phyloP scores from a whole-genome alignment of 805 yeast species.

The Yarrowia divulgata region DNA sequence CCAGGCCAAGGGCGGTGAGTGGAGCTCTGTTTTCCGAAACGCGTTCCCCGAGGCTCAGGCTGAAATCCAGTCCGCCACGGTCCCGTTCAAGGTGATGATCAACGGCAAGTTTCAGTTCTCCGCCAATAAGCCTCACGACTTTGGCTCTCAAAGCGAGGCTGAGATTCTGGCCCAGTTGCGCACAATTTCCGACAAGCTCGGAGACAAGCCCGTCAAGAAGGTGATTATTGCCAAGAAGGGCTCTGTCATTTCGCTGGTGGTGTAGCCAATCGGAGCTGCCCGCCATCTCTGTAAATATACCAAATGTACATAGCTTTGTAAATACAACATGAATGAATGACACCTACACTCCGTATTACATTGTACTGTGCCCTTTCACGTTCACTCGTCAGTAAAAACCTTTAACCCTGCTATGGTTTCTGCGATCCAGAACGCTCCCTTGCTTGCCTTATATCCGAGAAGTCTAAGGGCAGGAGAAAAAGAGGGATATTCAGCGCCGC shows the following conservation, averaged over 20 bases:
- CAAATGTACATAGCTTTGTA: not conserved
- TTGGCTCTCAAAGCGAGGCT: constrained; percentile 24
- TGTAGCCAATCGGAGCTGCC: not conserved
- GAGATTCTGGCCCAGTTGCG: constrained; percentile 23
- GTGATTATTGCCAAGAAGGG: constrained; percentile 34
- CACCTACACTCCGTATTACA: too few species aligned
- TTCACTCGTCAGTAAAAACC: not conserved
- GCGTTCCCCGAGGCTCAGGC: constrained; percentile 69
- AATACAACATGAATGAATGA: not conserved
- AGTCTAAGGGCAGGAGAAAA: not conserved
- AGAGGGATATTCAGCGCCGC: constrained; percentile 35
- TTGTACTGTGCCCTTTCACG: not conserved
- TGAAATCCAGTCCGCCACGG: constrained; percentile 51
- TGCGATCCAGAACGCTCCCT: constrained; percentile 5
- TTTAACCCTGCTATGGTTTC: not conserved
- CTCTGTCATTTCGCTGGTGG: constrained; percentile 22
- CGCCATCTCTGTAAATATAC: not conserved
- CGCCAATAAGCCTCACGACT: constrained; percentile 32
- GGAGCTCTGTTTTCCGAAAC: constrained; percentile 62
- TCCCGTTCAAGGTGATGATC: constrained; percentile 66
- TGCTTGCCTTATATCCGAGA: constrained; percentile 30
- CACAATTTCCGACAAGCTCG: constrained; percentile 19
- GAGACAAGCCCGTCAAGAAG: constrained; percentile 14
- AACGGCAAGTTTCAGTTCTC: constrained; percentile 72
- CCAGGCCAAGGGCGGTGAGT: constrained; percentile 45